phyloP scores from a whole-genome alignment of 1,284 basidiomycete species.

The Amylostereum chailletii region DNA sequence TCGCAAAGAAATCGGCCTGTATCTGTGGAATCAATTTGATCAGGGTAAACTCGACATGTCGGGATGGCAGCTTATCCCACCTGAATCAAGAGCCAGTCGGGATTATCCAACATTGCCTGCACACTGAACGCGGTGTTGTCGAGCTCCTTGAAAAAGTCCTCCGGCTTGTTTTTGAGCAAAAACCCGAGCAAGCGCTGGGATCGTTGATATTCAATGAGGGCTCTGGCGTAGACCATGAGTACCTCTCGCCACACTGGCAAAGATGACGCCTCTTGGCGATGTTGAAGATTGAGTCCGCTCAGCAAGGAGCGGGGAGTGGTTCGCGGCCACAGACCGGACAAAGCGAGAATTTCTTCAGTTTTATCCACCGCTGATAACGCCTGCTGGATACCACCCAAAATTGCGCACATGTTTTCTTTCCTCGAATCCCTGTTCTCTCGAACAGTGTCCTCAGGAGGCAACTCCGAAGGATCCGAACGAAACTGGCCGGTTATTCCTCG shows the following conservation, averaged over 20 bases:
- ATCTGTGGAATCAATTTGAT: constrained; percentile 21
- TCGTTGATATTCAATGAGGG: constrained; percentile 24
- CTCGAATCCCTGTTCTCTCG: background rate
- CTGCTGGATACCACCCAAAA: constrained; percentile 7
- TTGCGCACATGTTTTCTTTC: background rate
- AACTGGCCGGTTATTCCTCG: too few species aligned
- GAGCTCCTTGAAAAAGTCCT: constrained; percentile 28
- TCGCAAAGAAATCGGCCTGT: constrained; percentile 31
- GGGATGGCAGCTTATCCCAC: constrained; percentile 13
- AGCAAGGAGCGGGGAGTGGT: constrained; percentile 17
- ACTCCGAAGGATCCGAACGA: background rate
- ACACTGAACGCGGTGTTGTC: constrained; percentile 17
- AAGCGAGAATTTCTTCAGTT: constrained; percentile 7
- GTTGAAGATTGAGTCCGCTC: background rate
- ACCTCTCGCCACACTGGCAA: constrained; percentile 18
- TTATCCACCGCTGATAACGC: constrained; percentile 8
- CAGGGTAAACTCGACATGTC: background rate
- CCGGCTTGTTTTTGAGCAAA: constrained; percentile 7
- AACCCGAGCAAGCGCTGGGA: constrained; percentile 21
- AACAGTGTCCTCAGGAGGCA: background rate
- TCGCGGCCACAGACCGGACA: constrained; percentile 22
- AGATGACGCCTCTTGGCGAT: background rate
- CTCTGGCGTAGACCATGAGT: constrained; percentile 19
- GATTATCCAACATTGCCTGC: constrained; percentile 11
- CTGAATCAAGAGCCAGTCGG: constrained; percentile 42